phyloP scores from a whole-genome alignment of 163 green algal species.

The Scenedesmus sp. region DNA sequence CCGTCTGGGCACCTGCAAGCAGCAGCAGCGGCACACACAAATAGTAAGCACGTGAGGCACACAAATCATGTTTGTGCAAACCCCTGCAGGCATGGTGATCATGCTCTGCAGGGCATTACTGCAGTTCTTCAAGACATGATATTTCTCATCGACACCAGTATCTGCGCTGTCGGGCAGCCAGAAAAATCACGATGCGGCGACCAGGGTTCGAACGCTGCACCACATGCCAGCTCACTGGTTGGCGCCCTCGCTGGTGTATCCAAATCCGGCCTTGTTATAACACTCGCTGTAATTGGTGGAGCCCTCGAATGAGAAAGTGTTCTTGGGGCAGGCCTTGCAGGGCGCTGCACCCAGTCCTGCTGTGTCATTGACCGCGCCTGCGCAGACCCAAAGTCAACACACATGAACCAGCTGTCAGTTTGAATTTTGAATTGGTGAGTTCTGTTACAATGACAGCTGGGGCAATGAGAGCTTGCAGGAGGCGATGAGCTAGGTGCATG shows the following conservation, averaged over 20 bases:
- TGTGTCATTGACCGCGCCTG: neutral
- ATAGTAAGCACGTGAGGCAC: too few species aligned
- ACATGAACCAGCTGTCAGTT: neutral
- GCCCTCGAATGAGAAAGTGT: neutral
- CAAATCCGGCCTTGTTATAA: neutral
- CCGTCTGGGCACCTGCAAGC: neutral
- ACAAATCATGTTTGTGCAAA: too few species aligned
- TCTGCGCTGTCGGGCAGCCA: too few species aligned
- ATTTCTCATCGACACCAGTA: too few species aligned
- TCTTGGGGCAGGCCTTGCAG: conserved; percentile 15
- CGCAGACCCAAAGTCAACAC: neutral
- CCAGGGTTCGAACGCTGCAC: too few species aligned
- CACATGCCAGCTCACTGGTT: neutral
- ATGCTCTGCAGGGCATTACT: too few species aligned
- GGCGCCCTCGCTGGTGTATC: neutral
- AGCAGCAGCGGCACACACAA: neutral
- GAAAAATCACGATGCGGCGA: too few species aligned
- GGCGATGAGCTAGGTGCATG: too few species aligned
- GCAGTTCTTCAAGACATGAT: too few species aligned
- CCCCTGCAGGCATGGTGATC: too few species aligned
- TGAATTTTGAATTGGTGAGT: neutral
- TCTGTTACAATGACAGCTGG: neutral
- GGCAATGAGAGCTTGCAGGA: too few species aligned
- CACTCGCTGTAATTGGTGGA: neutral
- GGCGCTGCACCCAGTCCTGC: neutral